phyloP scores from a whole-genome alignment of 345 rosid genomes.

The Euphorbia peplus region DNA sequence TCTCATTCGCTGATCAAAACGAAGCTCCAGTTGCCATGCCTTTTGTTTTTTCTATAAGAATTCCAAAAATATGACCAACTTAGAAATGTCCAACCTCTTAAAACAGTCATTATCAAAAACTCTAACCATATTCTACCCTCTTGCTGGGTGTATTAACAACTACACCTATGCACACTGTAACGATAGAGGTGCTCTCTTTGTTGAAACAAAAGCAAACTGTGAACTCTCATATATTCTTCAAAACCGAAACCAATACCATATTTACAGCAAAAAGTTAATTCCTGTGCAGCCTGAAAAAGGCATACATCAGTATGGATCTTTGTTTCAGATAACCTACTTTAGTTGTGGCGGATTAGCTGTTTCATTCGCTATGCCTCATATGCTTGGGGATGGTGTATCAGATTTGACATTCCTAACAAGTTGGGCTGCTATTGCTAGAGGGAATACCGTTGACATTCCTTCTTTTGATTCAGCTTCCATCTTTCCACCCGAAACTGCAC shows the following conservation, averaged over 20 bases:
- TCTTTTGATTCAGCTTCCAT: conserved; percentile 32
- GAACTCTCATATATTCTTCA: conserved; percentile 33
- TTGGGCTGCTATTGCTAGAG: conserved; percentile 12
- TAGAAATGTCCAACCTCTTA: conserved; percentile 3
- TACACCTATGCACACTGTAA: too few species aligned
- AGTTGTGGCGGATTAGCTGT: conserved; percentile 16
- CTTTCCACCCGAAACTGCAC: conserved; percentile 40
- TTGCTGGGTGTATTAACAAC: too few species aligned
- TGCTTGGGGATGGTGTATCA: conserved; percentile 13
- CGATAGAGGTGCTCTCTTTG: too few species aligned
- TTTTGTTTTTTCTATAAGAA: conserved; percentile 8
- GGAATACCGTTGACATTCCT: conserved; percentile 9
- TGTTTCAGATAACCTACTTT: too few species aligned
- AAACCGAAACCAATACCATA: conserved; percentile 18
- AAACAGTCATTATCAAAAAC: too few species aligned
- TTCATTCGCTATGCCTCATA: conserved; percentile 16
- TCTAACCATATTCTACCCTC: too few species aligned
- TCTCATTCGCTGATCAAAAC: conserved; percentile 31
- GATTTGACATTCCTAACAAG: conserved; percentile 6
- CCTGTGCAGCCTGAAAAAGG: conserved; percentile 26
- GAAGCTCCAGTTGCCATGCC: conserved; percentile 17
- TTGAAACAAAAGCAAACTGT: too few species aligned
- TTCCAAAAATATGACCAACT: neutral
- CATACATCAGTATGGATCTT: too few species aligned
- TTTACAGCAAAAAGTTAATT: conserved; percentile 20